Evolutionary conservation across 2,329 filamentous ascomycete species (phyloP).

Genomic region (Penicillium decumbens): DNA sequence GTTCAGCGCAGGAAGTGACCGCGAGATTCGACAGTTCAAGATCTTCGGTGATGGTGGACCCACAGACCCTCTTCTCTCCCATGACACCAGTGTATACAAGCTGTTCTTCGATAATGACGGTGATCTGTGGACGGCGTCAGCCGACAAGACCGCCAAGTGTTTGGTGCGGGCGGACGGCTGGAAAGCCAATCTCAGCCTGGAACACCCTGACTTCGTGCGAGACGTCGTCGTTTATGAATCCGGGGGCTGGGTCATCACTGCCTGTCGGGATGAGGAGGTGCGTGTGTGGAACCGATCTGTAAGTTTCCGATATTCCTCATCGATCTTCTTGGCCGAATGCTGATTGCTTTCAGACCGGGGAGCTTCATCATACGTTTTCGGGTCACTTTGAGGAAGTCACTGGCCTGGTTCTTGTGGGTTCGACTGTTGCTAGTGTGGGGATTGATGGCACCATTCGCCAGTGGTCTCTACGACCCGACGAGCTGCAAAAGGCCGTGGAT

Average conservation of each 20-base stretch:
- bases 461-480: conserved; percentile 67
- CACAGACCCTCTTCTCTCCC: conserved; percentile 64
- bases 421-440: conserved; percentile 68
- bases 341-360: conserved; percentile 54
- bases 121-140: conserved; percentile 88
- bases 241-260: conserved; percentile 76
- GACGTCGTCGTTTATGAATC: conserved; percentile 67
- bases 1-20: conserved; percentile 76
- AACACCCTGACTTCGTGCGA: conserved; percentile 85
- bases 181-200: conserved; percentile 64
- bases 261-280: conserved; percentile 84
- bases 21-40: conserved; percentile 66
- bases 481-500: conserved; percentile 55
- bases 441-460: conserved; percentile 84
- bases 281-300: conserved; percentile 74
- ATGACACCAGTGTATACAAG: conserved; percentile 87
- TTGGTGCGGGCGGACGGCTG: conserved; percentile 66
- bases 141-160: conserved; percentile 82
- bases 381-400: conserved; percentile 95
- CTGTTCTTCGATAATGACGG: conserved; percentile 67
- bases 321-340: neutral
- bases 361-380: conserved; percentile 66
- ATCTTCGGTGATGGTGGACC: conserved; percentile 36
- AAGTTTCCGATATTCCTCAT: conserved; percentile 15
- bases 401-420: conserved; percentile 61